Percentiles rank a stretch among this genome's conserved stretches.
phyloP scores from a whole-genome alignment of 306 rosid species.

The Quercus aquifolioides region DNA sequence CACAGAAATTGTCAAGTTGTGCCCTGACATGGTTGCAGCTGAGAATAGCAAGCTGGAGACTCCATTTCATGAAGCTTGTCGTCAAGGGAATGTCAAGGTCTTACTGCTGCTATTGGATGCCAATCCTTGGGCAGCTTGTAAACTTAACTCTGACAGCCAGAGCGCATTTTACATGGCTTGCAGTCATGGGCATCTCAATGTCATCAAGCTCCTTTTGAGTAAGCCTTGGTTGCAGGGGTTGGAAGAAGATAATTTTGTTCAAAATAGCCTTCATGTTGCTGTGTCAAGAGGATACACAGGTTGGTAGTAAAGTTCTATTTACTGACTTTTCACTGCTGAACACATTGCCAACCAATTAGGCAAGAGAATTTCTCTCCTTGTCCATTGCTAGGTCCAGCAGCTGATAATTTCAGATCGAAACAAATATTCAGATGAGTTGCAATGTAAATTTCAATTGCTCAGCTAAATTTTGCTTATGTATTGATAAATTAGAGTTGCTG shows the following conservation, averaged over 20 bases:
- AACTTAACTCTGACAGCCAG: no score
- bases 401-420: not conserved
- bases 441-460: not conserved
- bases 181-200: no score
- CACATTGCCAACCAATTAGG: not conserved
- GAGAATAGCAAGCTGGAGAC: no score
- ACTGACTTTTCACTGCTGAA: not conserved
- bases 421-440: not conserved
- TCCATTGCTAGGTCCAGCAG: not conserved
- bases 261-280: constrained; percentile 44
- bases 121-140: no score
- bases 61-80: no score
- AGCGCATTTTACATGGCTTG: no score
- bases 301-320: not conserved
- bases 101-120: no score
- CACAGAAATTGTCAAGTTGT: constrained; percentile 39
- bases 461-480: no score
- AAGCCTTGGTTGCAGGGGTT: no score
- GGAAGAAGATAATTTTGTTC: constrained; percentile 39
- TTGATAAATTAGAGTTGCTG: no score
- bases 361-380: not conserved
- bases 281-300: constrained; percentile 61
- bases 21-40: constrained; percentile 51
- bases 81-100: no score
- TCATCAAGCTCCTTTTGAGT: no score